Evolutionary conservation across 352 stramenopile species (phyloP).

Genomic region (Pythium graminicola): DNA sequence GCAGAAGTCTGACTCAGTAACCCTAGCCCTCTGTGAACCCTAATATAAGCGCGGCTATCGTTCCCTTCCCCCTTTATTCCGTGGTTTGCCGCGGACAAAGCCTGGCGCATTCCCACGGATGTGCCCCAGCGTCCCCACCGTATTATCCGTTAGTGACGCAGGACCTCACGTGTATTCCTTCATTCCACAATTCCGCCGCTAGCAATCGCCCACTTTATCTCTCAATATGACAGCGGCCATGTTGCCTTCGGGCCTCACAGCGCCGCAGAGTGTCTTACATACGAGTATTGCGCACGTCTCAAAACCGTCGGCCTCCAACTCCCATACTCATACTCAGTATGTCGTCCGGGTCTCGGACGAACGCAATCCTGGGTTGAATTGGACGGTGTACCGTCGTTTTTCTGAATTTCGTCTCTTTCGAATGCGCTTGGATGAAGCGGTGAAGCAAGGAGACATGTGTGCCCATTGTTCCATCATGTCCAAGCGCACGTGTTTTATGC

Average conservation of each 20-base stretch:
- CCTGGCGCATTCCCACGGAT: constrained; percentile 1
- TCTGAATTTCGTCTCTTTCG: constrained; percentile 80
- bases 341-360: constrained; percentile 81
- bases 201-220: not conserved
- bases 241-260: constrained; percentile 22
- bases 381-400: constrained; percentile 80
- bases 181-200: constrained; percentile 1
- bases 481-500: constrained; percentile 74
- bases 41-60: constrained; percentile 8
- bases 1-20: constrained; percentile 3
- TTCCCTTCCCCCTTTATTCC: not conserved
- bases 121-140: too few relatives aligned
- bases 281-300: constrained; percentile 74
- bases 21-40: constrained; percentile 10
- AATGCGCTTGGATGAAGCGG: constrained; percentile 50
- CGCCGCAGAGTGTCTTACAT: constrained; percentile 52
- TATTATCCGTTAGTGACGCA: too few relatives aligned
- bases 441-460: constrained; percentile 68
- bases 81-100: constrained; percentile 4
- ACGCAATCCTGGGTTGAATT: constrained; percentile 57
- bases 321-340: constrained; percentile 78
- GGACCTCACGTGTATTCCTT: constrained; percentile 8
- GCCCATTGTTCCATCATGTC: constrained; percentile 67
- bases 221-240: not conserved
- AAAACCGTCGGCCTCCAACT: constrained; percentile 45